phyloP scores from a whole-genome alignment of 495 filamentous ascomycete species.

The Aspergillus affinis region DNA sequence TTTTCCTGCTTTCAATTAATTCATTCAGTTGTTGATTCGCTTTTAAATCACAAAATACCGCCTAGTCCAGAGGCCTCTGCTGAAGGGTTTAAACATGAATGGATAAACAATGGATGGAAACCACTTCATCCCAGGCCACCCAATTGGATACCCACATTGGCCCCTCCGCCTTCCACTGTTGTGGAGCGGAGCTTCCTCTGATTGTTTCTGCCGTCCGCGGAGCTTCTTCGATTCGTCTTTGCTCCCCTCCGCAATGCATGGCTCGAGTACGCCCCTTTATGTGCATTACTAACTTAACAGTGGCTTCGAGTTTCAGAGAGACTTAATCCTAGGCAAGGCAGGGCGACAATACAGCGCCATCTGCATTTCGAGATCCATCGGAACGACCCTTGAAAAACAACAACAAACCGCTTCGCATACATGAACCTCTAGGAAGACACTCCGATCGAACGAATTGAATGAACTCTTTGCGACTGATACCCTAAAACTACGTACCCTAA shows the following conservation, averaged over 20 bases:
- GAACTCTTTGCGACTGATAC: not conserved
- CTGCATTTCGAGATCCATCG: not conserved
- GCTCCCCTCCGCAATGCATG: not conserved
- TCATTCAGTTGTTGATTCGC: no score
- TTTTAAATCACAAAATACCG: no score
- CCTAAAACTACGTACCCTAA: not conserved
- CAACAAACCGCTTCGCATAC: not conserved
- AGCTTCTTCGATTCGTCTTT: not conserved
- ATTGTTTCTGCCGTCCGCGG: not conserved
- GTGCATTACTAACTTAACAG: not conserved
- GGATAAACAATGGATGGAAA: no score
- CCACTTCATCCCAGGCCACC: no score
- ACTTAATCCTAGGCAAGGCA: not conserved
- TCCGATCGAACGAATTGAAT: not conserved
- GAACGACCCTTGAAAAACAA: not conserved
- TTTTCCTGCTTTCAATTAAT: no score
- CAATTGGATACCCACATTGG: not conserved
- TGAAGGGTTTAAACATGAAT: no score
- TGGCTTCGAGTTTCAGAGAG: not conserved
- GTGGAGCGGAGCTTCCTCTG: not conserved
- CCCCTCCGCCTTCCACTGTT: not conserved
- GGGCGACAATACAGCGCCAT: not conserved
- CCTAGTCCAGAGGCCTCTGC: no score
- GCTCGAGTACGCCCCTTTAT: not conserved
- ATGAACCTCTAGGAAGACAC: not conserved